Base-by-base conservation (phyloP, 805 yeast genomes). In the Schizosaccharomyces lindneri region DNA sequence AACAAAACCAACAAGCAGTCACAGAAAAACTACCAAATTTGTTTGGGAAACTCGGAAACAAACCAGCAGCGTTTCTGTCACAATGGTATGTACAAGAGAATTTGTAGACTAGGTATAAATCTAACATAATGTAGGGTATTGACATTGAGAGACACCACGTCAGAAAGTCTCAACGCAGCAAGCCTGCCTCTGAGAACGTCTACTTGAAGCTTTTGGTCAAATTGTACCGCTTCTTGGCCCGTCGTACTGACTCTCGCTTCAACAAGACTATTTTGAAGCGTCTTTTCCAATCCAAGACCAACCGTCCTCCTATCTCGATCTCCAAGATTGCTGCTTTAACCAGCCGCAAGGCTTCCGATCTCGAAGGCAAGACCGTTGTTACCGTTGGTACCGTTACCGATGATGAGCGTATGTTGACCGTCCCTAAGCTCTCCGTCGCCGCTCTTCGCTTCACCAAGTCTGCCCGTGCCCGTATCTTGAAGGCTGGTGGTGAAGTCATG, bases 401-500 rank as follows among this genome's bases (percentile, higher is more conserved):
- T 72, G 99, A 93, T 80, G 78, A 79, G 84, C 89, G 97, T 82
- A 78, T 93, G 76, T 79, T 81, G 69, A 87, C 82, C 72, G 81
- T 87, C 82, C 97, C 97, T 80, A 89, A 89, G 84, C 79, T 90
- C 73, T 86, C 97, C 68, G 86, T 93, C 72, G 97, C 98, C 74
- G 99, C 98, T 78, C 85, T 93, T 78, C 88, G 95, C 80, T 89
- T 93, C 89, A 93, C 99, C 71, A 94, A 93, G 73, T 86, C 93
- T 79, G 99, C 99, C 77, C 87, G 85, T 79, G 97, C 96, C 74
- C 87, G 86, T 78, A 93, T 93, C 76, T 72, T 82, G 73, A 90
- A 90, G 83, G 90, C 90, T 75, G 99, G 99, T 80, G 99, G 99
- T 83, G 98, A 93, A 82, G 87, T 87, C 74, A 85, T 93, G 84